A percentile compares a stretch with the other conserved stretches of the same genome.
phyloP scores from a whole-genome alignment of 257 asterid species.

The Knoxia roxburghii region DNA sequence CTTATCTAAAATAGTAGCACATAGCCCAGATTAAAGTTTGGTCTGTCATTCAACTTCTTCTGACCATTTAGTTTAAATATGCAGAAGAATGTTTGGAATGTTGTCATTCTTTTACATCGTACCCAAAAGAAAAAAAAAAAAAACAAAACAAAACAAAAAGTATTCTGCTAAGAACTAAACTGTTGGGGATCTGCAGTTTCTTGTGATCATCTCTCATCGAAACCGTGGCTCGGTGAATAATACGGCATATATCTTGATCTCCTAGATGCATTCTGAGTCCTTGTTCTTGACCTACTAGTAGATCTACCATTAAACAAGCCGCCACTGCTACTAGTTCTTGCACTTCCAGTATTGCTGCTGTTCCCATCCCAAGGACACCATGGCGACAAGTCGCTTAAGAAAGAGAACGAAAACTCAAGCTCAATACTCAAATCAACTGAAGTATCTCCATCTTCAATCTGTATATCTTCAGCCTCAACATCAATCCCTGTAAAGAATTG shows the following conservation, averaged over 20 bases:
- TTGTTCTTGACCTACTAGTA: conserved; percentile 14
- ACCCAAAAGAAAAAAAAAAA: not conserved
- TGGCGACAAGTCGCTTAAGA: conserved; percentile 14
- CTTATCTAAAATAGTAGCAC: too few relatives aligned
- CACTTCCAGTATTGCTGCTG: conserved; percentile 18
- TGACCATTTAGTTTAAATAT: not conserved
- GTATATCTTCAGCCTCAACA: conserved; percentile 32
- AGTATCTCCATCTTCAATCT: conserved; percentile 12
- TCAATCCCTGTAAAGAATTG: conserved; percentile 21
- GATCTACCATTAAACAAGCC: conserved; percentile 11
- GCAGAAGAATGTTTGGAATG: not conserved
- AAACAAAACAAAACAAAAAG: not conserved
- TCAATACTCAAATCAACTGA: conserved; percentile 22
- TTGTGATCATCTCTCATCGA: not conserved
- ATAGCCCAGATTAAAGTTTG: not conserved
- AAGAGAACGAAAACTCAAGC: conserved; percentile 31
- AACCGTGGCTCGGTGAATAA: not conserved
- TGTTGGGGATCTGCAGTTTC: not conserved
- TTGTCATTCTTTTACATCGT: not conserved
- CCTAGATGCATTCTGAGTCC: not conserved
- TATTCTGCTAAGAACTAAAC: too few relatives aligned
- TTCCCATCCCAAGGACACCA: conserved; percentile 15
- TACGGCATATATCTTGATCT: not conserved
- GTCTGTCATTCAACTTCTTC: not conserved
- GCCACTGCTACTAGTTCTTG: conserved; percentile 13